Conservation (phyloP, 2,329 filamentous ascomycete genomes). For the Xylaria sp. region DNA sequence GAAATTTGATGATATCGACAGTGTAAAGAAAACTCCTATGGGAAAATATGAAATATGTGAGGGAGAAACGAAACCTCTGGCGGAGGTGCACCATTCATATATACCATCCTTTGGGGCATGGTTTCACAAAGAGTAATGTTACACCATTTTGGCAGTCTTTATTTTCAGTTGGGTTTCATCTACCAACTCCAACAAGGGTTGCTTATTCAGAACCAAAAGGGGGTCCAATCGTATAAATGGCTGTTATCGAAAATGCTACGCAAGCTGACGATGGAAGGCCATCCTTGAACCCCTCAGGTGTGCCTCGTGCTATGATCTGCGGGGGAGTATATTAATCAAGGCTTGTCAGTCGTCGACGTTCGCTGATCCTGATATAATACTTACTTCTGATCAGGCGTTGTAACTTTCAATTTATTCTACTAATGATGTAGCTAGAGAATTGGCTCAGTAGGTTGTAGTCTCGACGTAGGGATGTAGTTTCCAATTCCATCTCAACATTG, state of each 20-base stretch:
- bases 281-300: not conserved
- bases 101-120: not conserved
- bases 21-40: not conserved
- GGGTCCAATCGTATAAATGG: not conserved
- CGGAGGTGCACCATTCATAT: not conserved
- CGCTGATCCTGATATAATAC: not conserved
- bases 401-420: not conserved
- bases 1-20: not conserved
- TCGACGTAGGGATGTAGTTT: not conserved
- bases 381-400: not conserved
- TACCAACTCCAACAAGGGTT: not conserved
- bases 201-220: constrained; percentile 1
- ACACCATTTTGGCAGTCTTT: not conserved
- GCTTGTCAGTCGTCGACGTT: not conserved
- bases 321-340: not conserved
- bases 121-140: not conserved
- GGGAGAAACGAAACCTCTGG: not conserved
- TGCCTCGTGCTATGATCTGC: not conserved
- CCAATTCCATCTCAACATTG: not conserved
- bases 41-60: not conserved
- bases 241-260: not conserved
- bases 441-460: not conserved
- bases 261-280: not conserved
- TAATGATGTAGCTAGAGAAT: not conserved
- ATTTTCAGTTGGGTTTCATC: not conserved